phyloP scores from a whole-genome alignment of 768 basidiomycete species.

The Kondoa malvinella region DNA sequence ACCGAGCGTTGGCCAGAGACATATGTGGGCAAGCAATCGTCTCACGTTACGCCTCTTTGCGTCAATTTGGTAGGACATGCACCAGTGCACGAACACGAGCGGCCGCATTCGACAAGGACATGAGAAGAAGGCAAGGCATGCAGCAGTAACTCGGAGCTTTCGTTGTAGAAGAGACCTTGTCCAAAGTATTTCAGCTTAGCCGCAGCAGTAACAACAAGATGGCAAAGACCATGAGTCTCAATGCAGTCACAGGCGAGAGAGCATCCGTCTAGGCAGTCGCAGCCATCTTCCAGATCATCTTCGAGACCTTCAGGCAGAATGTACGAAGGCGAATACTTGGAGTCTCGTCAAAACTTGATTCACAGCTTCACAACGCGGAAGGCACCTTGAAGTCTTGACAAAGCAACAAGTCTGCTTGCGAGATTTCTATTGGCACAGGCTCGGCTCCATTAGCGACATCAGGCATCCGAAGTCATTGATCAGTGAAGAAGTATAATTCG shows the following conservation, averaged over 20 bases:
- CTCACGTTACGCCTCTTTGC: not conserved
- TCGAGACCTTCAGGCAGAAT: not conserved
- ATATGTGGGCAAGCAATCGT: not conserved
- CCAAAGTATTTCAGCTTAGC: not conserved
- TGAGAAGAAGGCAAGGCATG: not conserved
- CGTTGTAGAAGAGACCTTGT: not conserved
- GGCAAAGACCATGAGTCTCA: not conserved
- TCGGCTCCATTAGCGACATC: too few species aligned
- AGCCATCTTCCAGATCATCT: not conserved
- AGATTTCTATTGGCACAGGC: too few species aligned
- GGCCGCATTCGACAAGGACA: not conserved
- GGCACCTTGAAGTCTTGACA: too few species aligned
- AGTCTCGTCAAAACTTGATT: too few species aligned
- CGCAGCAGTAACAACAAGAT: not conserved
- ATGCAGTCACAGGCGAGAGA: not conserved
- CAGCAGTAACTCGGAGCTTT: not conserved
- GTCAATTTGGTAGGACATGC: not conserved
- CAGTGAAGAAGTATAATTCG: too few species aligned
- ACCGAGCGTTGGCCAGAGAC: not conserved
- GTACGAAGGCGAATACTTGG: not conserved
- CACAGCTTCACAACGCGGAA: too few species aligned
- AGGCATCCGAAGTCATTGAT: too few species aligned
- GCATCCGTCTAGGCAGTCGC: not conserved
- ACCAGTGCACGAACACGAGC: not conserved
- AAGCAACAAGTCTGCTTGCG: too few species aligned